Evolutionary conservation across 352 stramenopile species (phyloP).

Genomic region (Globisporangium paroecandrum): DNA sequence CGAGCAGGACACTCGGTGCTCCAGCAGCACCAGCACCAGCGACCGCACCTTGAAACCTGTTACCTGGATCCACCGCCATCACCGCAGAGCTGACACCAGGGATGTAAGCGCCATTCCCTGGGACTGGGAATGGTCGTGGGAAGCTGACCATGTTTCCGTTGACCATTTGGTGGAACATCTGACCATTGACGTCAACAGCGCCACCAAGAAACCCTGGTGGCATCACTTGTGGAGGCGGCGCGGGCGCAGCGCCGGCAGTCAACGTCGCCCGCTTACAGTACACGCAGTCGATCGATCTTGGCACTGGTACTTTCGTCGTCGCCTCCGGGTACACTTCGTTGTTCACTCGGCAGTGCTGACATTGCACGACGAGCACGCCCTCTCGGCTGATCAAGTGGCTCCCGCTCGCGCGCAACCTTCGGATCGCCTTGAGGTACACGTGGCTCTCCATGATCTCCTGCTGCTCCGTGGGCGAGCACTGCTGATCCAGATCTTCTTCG

Average conservation of each 20-base stretch:
- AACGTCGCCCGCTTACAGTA: conserved; percentile 51
- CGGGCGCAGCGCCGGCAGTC: conserved; percentile 35
- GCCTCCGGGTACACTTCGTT: conserved; percentile 67
- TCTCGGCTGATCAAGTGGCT: conserved; percentile 41
- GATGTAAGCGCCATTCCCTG: background rate
- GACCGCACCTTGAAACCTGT: background rate
- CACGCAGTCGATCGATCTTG: conserved; percentile 57
- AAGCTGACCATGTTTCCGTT: background rate
- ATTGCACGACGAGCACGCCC: conserved; percentile 48
- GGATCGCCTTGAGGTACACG: conserved; percentile 69
- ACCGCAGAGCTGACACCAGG: background rate
- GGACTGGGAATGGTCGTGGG: conserved; percentile 2
- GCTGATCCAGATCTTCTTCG: conserved; percentile 82
- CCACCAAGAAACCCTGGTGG: conserved; percentile 3
- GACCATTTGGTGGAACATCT: background rate
- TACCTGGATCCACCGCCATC: background rate
- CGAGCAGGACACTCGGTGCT: background rate
- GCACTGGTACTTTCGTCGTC: conserved; percentile 57
- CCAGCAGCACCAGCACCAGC: background rate
- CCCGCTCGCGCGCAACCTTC: conserved; percentile 31
- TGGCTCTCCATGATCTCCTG: conserved; percentile 72
- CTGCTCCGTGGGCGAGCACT: conserved; percentile 65
- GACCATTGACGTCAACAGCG: background rate
- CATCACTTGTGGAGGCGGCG: conserved; percentile 19
- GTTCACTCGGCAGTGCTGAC: conserved; percentile 43